These are phyloP conservation scores for Ramaria rubella DNA, from an alignment of 768 basidiomycete species.

Conservation along the genomic window DNA sequence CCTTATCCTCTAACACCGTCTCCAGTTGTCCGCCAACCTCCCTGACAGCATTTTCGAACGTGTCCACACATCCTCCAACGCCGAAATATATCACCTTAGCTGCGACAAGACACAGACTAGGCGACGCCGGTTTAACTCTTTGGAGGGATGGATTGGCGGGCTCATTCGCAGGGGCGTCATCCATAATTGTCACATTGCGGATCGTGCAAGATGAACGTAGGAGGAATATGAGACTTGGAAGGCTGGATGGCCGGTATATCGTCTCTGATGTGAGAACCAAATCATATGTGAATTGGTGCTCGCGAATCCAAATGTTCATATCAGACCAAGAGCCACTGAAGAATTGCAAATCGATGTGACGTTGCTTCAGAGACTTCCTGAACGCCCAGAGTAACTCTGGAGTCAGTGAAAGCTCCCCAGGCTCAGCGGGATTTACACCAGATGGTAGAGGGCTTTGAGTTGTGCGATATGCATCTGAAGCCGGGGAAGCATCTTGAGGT, in stretches of 20 bases:
- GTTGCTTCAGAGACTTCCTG: slow-evolving; percentile 43
- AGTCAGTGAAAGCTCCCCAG: slow-evolving; percentile 63
- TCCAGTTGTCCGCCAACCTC: slow-evolving; percentile 36
- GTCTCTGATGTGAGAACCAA: slow-evolving; percentile 88
- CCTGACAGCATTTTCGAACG: slow-evolving; percentile 58
- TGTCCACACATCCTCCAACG: slow-evolving; percentile 80
- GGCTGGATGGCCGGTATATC: slow-evolving; percentile 68
- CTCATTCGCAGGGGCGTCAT: neutral
- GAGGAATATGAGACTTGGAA: slow-evolving; percentile 52
- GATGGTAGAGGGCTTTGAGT: slow-evolving; percentile 18
- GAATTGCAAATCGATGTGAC: slow-evolving; percentile 60
- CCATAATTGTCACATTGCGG: neutral
- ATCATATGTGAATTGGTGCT: slow-evolving; percentile 40
- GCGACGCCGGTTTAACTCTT: slow-evolving; percentile 1
- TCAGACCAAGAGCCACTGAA: slow-evolving; percentile 73
- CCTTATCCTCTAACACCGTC: slow-evolving; percentile 56
- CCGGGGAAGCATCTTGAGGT: slow-evolving; percentile 52
- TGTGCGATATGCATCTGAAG: slow-evolving; percentile 42
- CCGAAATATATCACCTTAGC: slow-evolving; percentile 94
- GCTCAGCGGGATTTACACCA: slow-evolving; percentile 25
- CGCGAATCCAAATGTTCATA: slow-evolving; percentile 16
- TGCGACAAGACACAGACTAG: slow-evolving; percentile 63
- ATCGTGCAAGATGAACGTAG: neutral
- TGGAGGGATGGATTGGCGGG: neutral
- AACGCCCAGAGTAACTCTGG: slow-evolving; percentile 61